phyloP scores from a whole-genome alignment of 176 grass and related monocot genomes.

The Triticum urartu region DNA sequence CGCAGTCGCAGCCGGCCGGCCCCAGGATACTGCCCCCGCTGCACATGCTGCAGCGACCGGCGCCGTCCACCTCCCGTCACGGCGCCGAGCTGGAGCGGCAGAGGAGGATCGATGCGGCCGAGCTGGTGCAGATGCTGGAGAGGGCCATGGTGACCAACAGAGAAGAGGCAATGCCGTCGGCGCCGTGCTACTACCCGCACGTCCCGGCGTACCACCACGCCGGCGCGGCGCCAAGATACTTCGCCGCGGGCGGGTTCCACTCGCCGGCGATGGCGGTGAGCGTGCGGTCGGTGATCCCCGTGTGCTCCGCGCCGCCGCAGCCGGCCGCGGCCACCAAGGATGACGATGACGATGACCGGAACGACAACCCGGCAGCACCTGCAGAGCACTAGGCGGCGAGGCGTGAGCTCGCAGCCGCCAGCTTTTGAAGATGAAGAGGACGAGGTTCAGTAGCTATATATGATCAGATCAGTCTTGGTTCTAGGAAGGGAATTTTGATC shows the following conservation, averaged over 20 bases:
- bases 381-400: not conserved
- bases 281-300: slow-evolving; percentile 67
- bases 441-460: not conserved
- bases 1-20: not conserved
- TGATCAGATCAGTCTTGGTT: not conserved
- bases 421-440: slow-evolving; percentile 6
- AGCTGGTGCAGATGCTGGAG: slow-evolving; percentile 45
- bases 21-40: slow-evolving; percentile 53
- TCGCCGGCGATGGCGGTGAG: slow-evolving; percentile 72
- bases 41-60: slow-evolving; percentile 42
- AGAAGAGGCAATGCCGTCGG: slow-evolving; percentile 19
- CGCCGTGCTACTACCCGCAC: slow-evolving; percentile 30
- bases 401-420: not conserved
- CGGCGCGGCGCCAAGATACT: slow-evolving; percentile 21
- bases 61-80: slow-evolving; percentile 7
- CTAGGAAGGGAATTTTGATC: slow-evolving; percentile 32
- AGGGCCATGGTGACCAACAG: slow-evolving; percentile 14
- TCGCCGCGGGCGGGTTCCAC: slow-evolving; percentile 38
- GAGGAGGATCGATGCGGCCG: slow-evolving; percentile 20
- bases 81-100: not conserved
- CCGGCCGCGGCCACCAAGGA: slow-evolving; percentile 15
- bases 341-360: not conserved
- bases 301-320: slow-evolving; percentile 52
- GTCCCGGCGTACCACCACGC: slow-evolving; percentile 23
- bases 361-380: not conserved